Evolutionary conservation across 1,284 basidiomycete genomes (phyloP), one percentile per base, ranked within the genome.

Genomic region (Rhodotorula mucilaginosa): DNA sequence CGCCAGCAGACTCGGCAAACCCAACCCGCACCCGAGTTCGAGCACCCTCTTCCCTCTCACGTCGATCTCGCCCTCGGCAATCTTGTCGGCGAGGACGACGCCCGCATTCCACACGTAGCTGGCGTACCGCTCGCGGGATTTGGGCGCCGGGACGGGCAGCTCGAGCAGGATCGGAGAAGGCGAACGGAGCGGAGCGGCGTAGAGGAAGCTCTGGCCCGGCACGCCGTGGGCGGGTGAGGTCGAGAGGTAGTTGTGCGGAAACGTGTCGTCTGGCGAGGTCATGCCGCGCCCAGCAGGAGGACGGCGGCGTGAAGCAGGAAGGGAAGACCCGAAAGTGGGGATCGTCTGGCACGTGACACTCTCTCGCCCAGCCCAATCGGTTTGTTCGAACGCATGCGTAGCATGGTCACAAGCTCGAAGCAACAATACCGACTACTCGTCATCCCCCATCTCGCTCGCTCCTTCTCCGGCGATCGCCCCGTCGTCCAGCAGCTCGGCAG

Each of bases 1-100:
- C 13, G 64, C 61, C 39, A 70, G 49, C 5, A 69, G 23, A 18
- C 56, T 52, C 3, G 71, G 62, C 57, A 73, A n/a, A 0, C 62
- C 71, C n/a, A 64, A 46, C 23, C 71, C 71, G 3, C 34, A 56
- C 0, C 71, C 71, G 4, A 70, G 19, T 49, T 73, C 71, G 51
- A 72, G 39, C 19, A 72, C 68, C 26, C n/a, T 52, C 65, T 59
- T 61, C 23, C 68, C 65, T 29, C 44, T 8, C 10, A 72, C 71
- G 3, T 58, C 52, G 19, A 69, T 44, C 58, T 72, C 68, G 8
- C 46, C 58, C 3, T 18, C 49, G 0, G 57, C 64, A 49, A 72
- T 58, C 52, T 44, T 51, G n/a, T 72, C 71, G 4, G 68, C 67
- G 13, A 72, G 71, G 3, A 64, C 16, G 23, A 72, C 52, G 18